Evolutionary conservation across 2,329 filamentous ascomycete species (phyloP), one percentile per base, ranked within the genome.

Genomic region (Fusarium sp.): DNA sequence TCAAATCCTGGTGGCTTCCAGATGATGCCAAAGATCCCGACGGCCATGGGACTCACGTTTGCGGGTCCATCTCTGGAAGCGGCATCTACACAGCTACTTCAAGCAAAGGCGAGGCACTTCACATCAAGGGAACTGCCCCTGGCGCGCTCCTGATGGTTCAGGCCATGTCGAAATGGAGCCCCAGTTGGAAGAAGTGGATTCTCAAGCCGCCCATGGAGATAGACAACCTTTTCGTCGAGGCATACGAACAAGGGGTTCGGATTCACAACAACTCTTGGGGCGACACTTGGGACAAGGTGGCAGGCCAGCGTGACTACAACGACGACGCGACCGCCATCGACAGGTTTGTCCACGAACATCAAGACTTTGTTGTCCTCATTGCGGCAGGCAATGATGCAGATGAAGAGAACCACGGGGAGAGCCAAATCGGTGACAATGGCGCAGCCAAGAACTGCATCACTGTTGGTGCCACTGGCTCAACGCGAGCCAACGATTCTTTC

Each of bases 401-500:
- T 5, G 18, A 38, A 5, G 18, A 38, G 18, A 38, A 2, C 8
- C 36, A 38, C 18, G 36, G 36, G 18, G 36, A 38, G 4, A 59
- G 56, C 10, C 50, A 31, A 11, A 58, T 65, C 9, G 63, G 52
- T 4, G 63, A 18, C 27, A 22, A 16, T 14, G 61, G 13, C 2
- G 47, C 47, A 3, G 61, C 61, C 61, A 65, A 59, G 29, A 65
- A 65, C 63, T 65, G 63, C 52, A 58, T 65, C 13, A 65, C 63
- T 0, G 52, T 65, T 6, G 63, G 52, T 3, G 50, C 63, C 11
- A 58, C 61, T 4, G 47, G 61, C 7, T 31, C 61, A 3, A 57
- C 47, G 25, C 10, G 61, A 33, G 4, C 33, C 20, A 63, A 56
- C 6, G 33, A 63, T 10, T 22, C n/a, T 7, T 42, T 4, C 5